phyloP scores from a whole-genome alignment of 495 filamentous ascomycete genomes.

The Hypoxylon rickii region DNA sequence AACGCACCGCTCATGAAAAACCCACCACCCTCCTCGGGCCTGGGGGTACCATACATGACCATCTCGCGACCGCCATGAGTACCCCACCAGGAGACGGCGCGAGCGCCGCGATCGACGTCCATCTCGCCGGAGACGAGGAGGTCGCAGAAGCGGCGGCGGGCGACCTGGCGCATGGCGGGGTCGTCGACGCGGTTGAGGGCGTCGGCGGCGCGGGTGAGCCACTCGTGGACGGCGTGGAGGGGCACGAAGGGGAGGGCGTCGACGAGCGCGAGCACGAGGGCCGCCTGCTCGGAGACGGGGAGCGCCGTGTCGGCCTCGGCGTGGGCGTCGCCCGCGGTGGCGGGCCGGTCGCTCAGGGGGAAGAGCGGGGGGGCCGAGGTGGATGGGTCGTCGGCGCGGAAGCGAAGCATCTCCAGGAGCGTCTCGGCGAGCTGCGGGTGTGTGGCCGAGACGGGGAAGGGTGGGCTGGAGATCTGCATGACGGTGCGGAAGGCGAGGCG shows the following conservation, averaged over 20 bases:
- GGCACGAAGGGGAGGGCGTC: conserved; percentile 80
- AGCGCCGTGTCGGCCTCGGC: no score
- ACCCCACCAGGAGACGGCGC: conserved; percentile 88
- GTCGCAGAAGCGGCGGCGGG: conserved; percentile 82
- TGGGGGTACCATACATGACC: conserved; percentile 36
- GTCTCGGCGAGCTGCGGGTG: conserved; percentile 79
- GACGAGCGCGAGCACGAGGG: conserved; percentile 76
- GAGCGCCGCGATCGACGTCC: conserved; percentile 82
- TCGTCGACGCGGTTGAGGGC: conserved; percentile 68
- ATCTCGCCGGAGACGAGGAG: conserved; percentile 83
- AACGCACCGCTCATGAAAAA: conserved; percentile 55
- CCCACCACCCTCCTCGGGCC: neutral
- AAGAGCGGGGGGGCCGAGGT: conserved; percentile 51
- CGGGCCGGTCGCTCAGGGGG: conserved; percentile 32
- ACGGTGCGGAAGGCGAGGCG: conserved; percentile 90
- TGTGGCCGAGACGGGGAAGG: conserved; percentile 68
- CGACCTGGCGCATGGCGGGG: conserved; percentile 63
- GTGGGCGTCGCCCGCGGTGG: neutral
- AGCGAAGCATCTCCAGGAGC: conserved; percentile 78
- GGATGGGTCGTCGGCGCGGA: conserved; percentile 59
- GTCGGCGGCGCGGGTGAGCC: conserved; percentile 67
- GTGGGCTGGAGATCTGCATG: conserved; percentile 82
- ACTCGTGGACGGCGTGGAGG: conserved; percentile 66
- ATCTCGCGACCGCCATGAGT: conserved; percentile 49
- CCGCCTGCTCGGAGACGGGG: conserved; percentile 85